Base-by-base conservation (phyloP, 73 alveolate species). In the Symbiodinium pilosum region DNA sequence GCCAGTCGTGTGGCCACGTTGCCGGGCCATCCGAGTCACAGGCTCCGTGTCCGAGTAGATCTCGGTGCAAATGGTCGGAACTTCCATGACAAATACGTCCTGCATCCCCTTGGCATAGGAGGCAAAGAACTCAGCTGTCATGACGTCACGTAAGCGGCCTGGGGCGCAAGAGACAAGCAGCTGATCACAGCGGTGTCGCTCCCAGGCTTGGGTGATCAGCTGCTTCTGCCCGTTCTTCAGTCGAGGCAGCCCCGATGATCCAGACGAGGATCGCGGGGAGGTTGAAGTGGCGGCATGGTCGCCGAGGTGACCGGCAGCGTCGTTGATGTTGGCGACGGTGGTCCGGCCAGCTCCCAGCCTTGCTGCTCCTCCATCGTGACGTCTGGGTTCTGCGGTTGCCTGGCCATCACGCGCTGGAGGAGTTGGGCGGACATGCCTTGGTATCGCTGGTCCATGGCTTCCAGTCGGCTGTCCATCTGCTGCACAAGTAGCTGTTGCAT, bases 201-300 rank as follows among this genome's bases (percentile, higher is more conserved):
- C 83, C 94, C 94, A 86, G 0, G 94, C 93, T 36, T 86, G 93
- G 0, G 83, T 28, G 28, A 86, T 86, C 83, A 44, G 56, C 83
- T 86, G 93, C 16, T 16, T 6, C 26, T 47, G 56, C 18, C 84
- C 94, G n/a, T 83, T 28, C 84, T 51, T 52, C 32, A 52, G 28
- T 64, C 77, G 38, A 64, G 41, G 41, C 77, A 59, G n/a, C 77
- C 77, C 36, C 18, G 39, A 4, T 59, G 77, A 9, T 24, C 6
- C 36, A 3, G 77, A 9, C 77, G 38, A 3, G 77, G 77, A 7
- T 59, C 77, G 36, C 38, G 6, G 36, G 38, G 16, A 4, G 8
- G 39, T 3, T 28, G 36, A 0, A 34, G 28, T 0, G 75, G 1
- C 75, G 26, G 32, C 32, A n/a, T n/a, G n/a, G n/a, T n/a, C n/a